Base-by-base conservation (phyloP, 148 eudicot species). In the Cornus controversa region DNA sequence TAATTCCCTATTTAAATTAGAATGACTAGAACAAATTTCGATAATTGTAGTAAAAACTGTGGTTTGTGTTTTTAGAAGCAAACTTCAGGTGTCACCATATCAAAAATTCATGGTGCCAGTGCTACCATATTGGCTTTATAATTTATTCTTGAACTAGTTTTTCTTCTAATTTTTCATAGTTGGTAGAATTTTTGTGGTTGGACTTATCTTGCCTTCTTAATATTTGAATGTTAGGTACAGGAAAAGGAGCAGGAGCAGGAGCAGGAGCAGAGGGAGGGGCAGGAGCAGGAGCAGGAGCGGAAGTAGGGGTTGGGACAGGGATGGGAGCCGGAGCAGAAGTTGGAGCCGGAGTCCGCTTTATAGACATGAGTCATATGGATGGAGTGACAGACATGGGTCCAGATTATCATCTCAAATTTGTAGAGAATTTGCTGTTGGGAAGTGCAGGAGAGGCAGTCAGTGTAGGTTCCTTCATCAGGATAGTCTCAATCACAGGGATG, bases 381-480 rank as follows among this genome's bases (percentile, higher is more conserved):
- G 75, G 72, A 77, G 29, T 77, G 91, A 90, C 16, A 80, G 87
- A 81, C 80, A 73, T 78, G 85, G 76, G 47, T 78, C 80, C 28
- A 84, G 84, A 66, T 69, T 70, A 69, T 68, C 86, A 71, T 85
- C 88, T 80, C 84, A 78, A 72, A 26, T 69, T 18, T 89, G 94
- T 72, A 86, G 91, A 86, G 89, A 90, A 80, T 89, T 90, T 84
- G 77, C 86, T 72, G 40, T 79, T 60, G 96, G 98, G 70, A 86
- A 81, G 71, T 89, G 98, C 82, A 82, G 89, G 84, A 84, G 83
- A 81, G 96, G 91, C 69, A 84, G 78, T 78, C 82, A 75, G 36
- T 91, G 98, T 71, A 89, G 80, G 75, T 91, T 87, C 81, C 77
- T 84, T 81, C 96, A 93, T 72, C 75, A 88, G 47, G 90, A 84